These are phyloP conservation scores for Tephrocybe sp. DNA, from an alignment of 768 basidiomycete species.

Conservation along the genomic window DNA sequence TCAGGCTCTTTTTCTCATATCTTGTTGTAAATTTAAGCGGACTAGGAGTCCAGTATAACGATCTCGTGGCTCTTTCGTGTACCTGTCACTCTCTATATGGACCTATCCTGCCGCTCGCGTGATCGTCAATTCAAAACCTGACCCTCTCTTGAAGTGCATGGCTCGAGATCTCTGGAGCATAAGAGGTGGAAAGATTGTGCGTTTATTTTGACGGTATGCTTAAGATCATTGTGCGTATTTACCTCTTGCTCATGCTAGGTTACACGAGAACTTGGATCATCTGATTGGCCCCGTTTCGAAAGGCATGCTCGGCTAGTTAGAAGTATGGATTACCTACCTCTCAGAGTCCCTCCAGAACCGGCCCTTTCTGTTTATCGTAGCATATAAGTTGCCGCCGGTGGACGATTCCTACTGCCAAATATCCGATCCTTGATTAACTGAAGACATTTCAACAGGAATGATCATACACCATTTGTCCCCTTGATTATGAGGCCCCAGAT, in stretches of 20 bases:
- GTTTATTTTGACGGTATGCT: neutral
- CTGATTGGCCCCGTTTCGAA: neutral
- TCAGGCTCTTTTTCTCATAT: neutral
- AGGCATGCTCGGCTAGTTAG: neutral
- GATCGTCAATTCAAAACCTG: neutral
- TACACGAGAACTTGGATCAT: neutral
- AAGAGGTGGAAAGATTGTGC: neutral
- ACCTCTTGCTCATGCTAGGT: neutral
- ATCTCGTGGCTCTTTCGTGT: neutral
- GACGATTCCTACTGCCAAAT: neutral
- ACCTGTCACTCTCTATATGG: neutral
- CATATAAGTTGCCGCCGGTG: neutral
- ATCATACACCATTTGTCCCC: neutral
- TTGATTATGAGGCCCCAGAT: neutral
- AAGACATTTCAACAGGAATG: too few species aligned
- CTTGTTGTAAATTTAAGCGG: neutral
- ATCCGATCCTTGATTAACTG: neutral
- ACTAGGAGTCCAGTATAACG: neutral
- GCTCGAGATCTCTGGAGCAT: neutral
- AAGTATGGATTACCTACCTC: neutral
- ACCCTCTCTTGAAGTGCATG: neutral
- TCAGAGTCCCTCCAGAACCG: too few species aligned
- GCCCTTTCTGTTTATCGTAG: neutral
- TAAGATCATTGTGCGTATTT: too few species aligned
- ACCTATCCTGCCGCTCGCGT: neutral